Evolutionary conservation across 306 rosid genomes (phyloP), one percentile per base, ranked within the genome.

Genomic region (Geum urbanum): DNA sequence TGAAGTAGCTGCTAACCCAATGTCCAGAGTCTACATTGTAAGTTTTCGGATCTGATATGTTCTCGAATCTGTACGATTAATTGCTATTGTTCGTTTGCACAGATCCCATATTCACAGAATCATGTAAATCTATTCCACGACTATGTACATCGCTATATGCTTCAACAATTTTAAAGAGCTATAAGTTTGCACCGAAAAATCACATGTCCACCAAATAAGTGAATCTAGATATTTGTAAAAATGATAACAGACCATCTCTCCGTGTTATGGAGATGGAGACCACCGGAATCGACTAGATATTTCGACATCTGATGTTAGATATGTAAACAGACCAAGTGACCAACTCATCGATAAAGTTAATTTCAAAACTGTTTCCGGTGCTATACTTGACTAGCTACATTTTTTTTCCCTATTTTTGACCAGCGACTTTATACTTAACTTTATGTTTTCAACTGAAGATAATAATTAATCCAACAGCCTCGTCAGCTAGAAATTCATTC

Each of bases 1-100:
- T 80, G 84, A 85, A 94, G 77, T 90, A 83, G 89, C 48, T 44
- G 35, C 50, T 5, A 39, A 35, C 9, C 57, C 46, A 5, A 32
- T 35, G 19, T 24, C 40, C 47, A 27, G 9, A 14, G 54, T 3
- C 39, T 40, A 19, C 50, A 37, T 40, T 37, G 53, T 51, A 76
- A 51, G 62, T 53, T 72, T 57, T 27, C 59, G 15, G 9, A 39
- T 41, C 9, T 44, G 65, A 39, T 54, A 46, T 41, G 53, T 63
- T 37, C 63, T 20, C 15, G 35, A 69, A 15, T 48, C 52, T 73
- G 69, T 65, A 10, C 9, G 9, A 44, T 7, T 61, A 45, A 44
- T 35, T 63, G 20, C 37, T 16, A 55, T 40, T 53, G 10, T 32
- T 15, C 59, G 40, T 54, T 59, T 52, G 76, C 41, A 16, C 49